Evolutionary conservation across 805 yeast genomes (phyloP).

Genomic region (Kazachstania africana): DNA sequence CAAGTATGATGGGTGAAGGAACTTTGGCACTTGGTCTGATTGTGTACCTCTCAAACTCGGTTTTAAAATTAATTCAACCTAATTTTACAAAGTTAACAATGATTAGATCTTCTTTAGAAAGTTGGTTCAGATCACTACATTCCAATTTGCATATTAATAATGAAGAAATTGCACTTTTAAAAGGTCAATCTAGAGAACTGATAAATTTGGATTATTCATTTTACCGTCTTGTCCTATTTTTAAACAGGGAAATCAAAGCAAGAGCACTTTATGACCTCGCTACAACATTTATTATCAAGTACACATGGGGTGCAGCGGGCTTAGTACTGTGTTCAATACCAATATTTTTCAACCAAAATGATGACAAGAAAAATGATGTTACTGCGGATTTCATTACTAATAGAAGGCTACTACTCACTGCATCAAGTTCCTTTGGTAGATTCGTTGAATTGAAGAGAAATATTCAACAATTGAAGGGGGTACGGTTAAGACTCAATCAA

Average conservation of each 20-base stretch:
- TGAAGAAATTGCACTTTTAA: conserved; percentile 79
- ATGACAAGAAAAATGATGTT: conserved; percentile 22
- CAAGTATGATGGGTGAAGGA: conserved; percentile 50
- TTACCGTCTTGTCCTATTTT: conserved; percentile 68
- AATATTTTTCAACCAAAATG: conserved; percentile 46
- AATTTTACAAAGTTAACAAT: conserved; percentile 76
- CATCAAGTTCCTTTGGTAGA: conserved; percentile 81
- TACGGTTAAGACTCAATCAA: conserved; percentile 60
- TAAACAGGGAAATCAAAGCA: conserved; percentile 63
- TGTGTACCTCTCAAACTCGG: conserved; percentile 68
- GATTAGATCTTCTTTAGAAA: conserved; percentile 69
- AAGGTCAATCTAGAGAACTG: conserved; percentile 72
- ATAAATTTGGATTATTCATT: conserved; percentile 68
- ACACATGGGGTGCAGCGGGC: conserved; percentile 95
- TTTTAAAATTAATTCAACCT: conserved; percentile 70
- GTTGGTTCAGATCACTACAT: conserved; percentile 72
- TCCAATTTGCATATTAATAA: conserved; percentile 65
- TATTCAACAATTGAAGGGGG: conserved; percentile 73
- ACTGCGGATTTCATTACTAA: conserved; percentile 85
- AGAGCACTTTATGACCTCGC: conserved; percentile 73
- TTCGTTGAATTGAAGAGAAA: conserved; percentile 77
- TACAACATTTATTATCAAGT: conserved; percentile 80
- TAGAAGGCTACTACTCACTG: conserved; percentile 69
- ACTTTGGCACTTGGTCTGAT: conserved; percentile 66
- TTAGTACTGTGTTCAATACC: conserved; percentile 80